A percentile compares a stretch with the other conserved stretches of the same genome.
phyloP scores from a whole-genome alignment of 2,329 filamentous ascomycete species.

The Cladosporium oxysporum region DNA sequence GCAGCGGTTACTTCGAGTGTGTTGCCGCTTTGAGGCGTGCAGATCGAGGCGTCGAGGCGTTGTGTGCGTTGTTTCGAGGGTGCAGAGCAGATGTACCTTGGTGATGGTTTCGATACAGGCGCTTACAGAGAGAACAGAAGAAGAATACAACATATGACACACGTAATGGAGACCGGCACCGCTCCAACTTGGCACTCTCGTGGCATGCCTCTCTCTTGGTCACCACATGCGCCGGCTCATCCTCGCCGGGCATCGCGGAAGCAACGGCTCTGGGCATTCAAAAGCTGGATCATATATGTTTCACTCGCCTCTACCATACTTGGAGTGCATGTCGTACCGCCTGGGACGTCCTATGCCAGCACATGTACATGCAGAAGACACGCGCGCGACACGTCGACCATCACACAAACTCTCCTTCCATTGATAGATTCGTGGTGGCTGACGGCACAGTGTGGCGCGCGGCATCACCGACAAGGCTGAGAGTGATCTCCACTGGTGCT shows the following conservation, averaged over 20 bases:
- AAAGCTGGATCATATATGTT: neutral
- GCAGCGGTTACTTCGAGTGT: neutral
- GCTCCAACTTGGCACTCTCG: constrained; percentile 8
- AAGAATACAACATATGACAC: neutral
- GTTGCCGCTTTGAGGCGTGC: neutral
- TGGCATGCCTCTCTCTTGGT: neutral
- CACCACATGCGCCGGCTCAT: neutral
- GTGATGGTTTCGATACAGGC: neutral
- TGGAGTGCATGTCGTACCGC: neutral
- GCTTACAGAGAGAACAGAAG: neutral
- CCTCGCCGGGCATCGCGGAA: constrained; percentile 7
- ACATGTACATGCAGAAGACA: neutral
- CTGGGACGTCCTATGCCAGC: neutral
- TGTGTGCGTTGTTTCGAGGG: neutral
- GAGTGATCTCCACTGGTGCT: constrained; percentile 7
- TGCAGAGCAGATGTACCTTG: neutral
- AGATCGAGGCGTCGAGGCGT: neutral
- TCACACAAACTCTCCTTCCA: neutral
- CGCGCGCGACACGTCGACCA: neutral
- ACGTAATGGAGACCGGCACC: neutral
- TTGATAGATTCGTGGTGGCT: constrained; percentile 4
- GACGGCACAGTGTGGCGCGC: constrained; percentile 1
- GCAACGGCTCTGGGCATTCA: constrained; percentile 1
- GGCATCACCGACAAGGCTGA: constrained; percentile 14
- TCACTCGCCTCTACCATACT: neutral